Percentiles rank a stretch among this genome's conserved stretches.
Conservation (phyloP, 192 early-diverging fungal genomes). For the Entrophospora sp. region DNA sequence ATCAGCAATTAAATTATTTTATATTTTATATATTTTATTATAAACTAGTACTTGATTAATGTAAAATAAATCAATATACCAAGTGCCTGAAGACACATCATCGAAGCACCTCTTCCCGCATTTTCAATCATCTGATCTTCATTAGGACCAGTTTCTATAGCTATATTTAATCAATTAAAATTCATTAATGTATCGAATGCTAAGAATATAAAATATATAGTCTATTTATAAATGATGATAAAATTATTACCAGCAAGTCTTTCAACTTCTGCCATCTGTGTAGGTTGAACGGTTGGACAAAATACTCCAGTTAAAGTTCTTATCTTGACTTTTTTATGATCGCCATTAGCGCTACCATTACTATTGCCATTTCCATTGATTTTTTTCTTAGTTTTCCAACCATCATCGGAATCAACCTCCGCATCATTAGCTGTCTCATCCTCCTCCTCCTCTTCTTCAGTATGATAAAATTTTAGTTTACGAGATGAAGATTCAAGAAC, state of each 20-base stretch:
- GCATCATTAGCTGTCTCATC: constrained; percentile 23
- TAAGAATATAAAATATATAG: background rate
- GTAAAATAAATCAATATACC: constrained; percentile 23
- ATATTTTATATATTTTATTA: background rate
- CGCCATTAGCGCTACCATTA: background rate
- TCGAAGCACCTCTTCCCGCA: constrained; percentile 61
- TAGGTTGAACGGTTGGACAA: constrained; percentile 50
- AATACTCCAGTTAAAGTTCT: constrained; percentile 42
- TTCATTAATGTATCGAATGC: background rate
- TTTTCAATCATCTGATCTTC: constrained; percentile 73
- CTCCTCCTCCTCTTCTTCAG: constrained; percentile 21
- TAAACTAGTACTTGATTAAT: background rate
- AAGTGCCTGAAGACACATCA: constrained; percentile 65
- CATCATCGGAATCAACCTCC: constrained; percentile 21
- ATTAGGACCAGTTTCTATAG: constrained; percentile 54
- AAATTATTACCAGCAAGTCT: constrained; percentile 27
- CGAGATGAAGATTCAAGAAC: constrained; percentile 52
- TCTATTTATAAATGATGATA: too few relatives aligned
- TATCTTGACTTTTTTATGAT: constrained; percentile 26
- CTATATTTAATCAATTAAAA: constrained; percentile 18
- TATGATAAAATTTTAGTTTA: constrained; percentile 14
- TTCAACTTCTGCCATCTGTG: constrained; percentile 65
- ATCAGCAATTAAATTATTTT: too few relatives aligned
- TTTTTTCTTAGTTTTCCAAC: constrained; percentile 20
- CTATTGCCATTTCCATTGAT: constrained; percentile 6